Conservation (phyloP, 495 filamentous ascomycete species). For the Venustampulla echinocandica region DNA sequence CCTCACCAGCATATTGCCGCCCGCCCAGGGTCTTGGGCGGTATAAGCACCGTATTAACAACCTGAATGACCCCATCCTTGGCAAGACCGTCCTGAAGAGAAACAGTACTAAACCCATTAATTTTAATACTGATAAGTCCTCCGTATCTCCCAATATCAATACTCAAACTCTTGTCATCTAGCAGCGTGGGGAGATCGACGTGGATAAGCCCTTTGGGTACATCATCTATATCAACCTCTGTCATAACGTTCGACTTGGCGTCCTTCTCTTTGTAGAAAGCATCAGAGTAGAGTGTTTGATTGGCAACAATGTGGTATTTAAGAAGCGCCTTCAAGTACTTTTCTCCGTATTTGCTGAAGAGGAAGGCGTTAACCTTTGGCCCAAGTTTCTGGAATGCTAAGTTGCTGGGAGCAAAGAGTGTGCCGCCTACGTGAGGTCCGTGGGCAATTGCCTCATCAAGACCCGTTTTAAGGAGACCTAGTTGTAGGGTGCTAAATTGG, state of each 20-base stretch:
- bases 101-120: conserved; percentile 60
- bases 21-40: conserved; percentile 50
- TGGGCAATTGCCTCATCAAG: conserved; percentile 41
- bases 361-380: conserved; percentile 59
- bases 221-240: conserved; percentile 6
- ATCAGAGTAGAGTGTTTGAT: conserved; percentile 76
- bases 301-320: conserved; percentile 66
- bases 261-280: conserved; percentile 47
- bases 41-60: conserved; percentile 59
- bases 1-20: conserved; percentile 32
- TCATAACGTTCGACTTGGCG: conserved; percentile 3
- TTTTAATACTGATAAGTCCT: conserved; percentile 52
- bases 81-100: conserved; percentile 57
- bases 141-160: conserved; percentile 60
- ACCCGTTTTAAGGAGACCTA: conserved; percentile 62
- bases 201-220: conserved; percentile 29
- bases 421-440: conserved; percentile 41
- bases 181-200: conserved; percentile 58
- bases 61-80: conserved; percentile 68
- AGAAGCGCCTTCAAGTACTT: conserved; percentile 66
- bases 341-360: conserved; percentile 61
- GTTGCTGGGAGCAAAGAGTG: conserved; percentile 71
- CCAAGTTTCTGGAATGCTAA: conserved; percentile 65
- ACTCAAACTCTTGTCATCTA: conserved; percentile 48
- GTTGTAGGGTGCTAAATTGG: conserved; percentile 66